Conservation (phyloP, 2,329 filamentous ascomycete genomes). For the Corinectria fuckeliana region DNA sequence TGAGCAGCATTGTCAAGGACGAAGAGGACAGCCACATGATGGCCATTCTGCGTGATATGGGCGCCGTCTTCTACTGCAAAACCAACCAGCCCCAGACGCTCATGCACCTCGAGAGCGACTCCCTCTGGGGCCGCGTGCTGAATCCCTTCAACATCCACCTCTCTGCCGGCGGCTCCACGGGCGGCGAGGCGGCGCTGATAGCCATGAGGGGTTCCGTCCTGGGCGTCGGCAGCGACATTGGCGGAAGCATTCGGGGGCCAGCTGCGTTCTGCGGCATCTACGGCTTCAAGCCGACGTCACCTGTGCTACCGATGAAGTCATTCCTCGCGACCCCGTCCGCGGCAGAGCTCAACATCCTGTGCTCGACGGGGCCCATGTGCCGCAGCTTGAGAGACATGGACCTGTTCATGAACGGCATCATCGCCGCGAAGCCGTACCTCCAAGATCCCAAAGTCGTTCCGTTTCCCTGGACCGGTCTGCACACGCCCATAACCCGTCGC, state of each 20-base stretch:
- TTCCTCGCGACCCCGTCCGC: slow-evolving; percentile 32
- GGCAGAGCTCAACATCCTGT: slow-evolving; percentile 44
- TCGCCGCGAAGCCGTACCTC: slow-evolving; percentile 28
- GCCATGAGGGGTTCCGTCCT: slow-evolving; percentile 47
- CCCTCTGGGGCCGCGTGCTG: slow-evolving; percentile 63
- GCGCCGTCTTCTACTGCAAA: slow-evolving; percentile 54
- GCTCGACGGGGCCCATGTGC: slow-evolving; percentile 38
- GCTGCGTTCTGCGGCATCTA: slow-evolving; percentile 40
- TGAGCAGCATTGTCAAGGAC: slow-evolving; percentile 56
- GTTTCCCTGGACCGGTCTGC: slow-evolving; percentile 40
- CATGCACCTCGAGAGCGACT: slow-evolving; percentile 62
- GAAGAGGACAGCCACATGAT: slow-evolving; percentile 62
- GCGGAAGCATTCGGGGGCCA: slow-evolving; percentile 43
- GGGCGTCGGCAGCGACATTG: slow-evolving; percentile 49
- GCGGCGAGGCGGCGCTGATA: slow-evolving; percentile 56
- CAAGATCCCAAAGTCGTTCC: slow-evolving; percentile 40
- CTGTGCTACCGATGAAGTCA: slow-evolving; percentile 36
- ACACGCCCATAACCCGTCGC: slow-evolving; percentile 9
- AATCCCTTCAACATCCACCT: slow-evolving; percentile 66
- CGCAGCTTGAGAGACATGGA: slow-evolving; percentile 34
- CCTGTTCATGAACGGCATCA: slow-evolving; percentile 23
- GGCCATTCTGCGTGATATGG: slow-evolving; percentile 60
- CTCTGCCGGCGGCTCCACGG: slow-evolving; percentile 67
- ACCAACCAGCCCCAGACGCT: slow-evolving; percentile 69
- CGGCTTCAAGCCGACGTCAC: slow-evolving; percentile 30